Evolutionary conservation across 768 basidiomycete genomes (phyloP).

Genomic region (Podaxis sp.): DNA sequence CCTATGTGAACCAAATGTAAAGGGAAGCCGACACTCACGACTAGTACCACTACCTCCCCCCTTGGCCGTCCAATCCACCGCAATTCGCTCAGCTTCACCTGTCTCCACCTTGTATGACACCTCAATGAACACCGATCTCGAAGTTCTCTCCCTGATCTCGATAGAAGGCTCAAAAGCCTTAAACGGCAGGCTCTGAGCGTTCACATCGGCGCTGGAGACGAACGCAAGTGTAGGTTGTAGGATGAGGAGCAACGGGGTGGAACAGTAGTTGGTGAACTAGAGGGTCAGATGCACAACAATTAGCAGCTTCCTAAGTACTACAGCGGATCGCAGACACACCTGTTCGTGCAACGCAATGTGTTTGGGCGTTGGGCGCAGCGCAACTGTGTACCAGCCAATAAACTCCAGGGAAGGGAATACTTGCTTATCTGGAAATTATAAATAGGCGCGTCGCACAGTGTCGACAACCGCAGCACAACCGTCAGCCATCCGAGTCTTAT

Average conservation of each 20-base stretch:
- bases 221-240: slow-evolving; percentile 56
- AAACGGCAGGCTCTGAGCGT: slow-evolving; percentile 80
- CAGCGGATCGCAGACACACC: slow-evolving; percentile 36
- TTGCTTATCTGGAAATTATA: slow-evolving; percentile 74
- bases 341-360: slow-evolving; percentile 89
- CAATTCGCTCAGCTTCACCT: slow-evolving; percentile 97
- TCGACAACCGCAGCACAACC: slow-evolving; percentile 1
- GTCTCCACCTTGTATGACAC: slow-evolving; percentile 90
- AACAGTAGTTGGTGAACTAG: slow-evolving; percentile 83
- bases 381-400: slow-evolving; percentile 97
- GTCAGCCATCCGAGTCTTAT: slow-evolving; percentile 13
- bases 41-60: slow-evolving; percentile 82
- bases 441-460: neutral
- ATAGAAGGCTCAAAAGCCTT: slow-evolving; percentile 92
- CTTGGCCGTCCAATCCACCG: slow-evolving; percentile 92
- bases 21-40: slow-evolving; percentile 46
- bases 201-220: slow-evolving; percentile 47
- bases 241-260: slow-evolving; percentile 86
- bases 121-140: slow-evolving; percentile 80
- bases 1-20: neutral
- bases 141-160: slow-evolving; percentile 77
- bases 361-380: slow-evolving; percentile 64
- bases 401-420: slow-evolving; percentile 98
- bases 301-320: neutral
- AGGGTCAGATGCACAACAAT: neutral